A percentile compares a stretch with the other conserved stretches of the same genome.
phyloP scores from a whole-genome alignment of 805 yeast genomes.

The Priceomyces medius region DNA sequence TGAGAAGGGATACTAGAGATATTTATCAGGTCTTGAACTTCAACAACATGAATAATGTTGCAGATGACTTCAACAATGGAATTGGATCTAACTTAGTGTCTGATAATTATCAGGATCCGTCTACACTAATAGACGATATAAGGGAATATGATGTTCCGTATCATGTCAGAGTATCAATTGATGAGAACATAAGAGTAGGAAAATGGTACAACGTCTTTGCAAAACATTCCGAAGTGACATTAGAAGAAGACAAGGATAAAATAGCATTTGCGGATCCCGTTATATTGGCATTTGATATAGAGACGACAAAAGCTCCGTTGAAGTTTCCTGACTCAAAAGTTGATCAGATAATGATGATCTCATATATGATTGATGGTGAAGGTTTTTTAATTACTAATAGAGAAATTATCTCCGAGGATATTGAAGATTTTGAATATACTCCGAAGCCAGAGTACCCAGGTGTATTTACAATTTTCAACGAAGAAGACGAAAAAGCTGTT shows the following conservation, averaged over 20 bases:
- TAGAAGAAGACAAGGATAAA: conserved; percentile 65
- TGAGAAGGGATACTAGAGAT: conserved; percentile 60
- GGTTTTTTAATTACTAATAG: conserved; percentile 93
- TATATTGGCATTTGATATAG: conserved; percentile 94
- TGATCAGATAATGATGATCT: conserved; percentile 98
- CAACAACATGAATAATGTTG: conserved; percentile 23
- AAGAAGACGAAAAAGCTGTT: conserved; percentile 75
- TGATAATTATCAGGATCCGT: conserved; percentile 47
- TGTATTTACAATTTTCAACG: conserved; percentile 83
- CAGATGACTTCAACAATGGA: conserved; percentile 20
- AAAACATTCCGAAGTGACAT: conserved; percentile 50
- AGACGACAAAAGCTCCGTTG: conserved; percentile 93
- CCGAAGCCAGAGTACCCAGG: conserved; percentile 98
- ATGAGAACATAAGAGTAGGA: conserved; percentile 82
- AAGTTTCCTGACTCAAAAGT: conserved; percentile 90
- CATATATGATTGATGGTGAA: conserved; percentile 98
- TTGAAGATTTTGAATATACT: conserved; percentile 95
- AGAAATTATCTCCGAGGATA: conserved; percentile 90
- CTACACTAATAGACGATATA: conserved; percentile 70
- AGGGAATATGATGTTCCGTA: conserved; percentile 96
- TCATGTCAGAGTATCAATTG: conserved; percentile 95
- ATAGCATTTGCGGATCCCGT: conserved; percentile 98
- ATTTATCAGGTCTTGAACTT: conserved; percentile 59
- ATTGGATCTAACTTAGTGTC: conserved; percentile 19
- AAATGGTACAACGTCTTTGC: conserved; percentile 90